phyloP scores from a whole-genome alignment of 345 rosid species.

The Bruguiera gymnorhiza region DNA sequence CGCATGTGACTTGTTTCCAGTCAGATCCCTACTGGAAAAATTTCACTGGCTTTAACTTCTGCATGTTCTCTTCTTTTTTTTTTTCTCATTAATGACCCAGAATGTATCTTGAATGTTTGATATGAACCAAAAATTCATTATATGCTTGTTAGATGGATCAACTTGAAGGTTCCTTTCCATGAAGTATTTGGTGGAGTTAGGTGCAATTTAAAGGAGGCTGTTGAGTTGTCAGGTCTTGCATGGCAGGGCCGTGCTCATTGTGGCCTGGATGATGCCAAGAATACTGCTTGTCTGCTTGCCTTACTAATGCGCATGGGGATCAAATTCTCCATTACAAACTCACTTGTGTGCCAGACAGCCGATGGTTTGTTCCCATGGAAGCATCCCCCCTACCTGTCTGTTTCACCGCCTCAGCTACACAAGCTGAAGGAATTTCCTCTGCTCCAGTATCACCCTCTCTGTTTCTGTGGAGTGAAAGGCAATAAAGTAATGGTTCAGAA shows the following conservation, averaged over 20 bases:
- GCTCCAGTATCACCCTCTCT: conserved; percentile 28
- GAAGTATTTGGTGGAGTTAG: conserved; percentile 39
- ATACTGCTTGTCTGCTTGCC: conserved; percentile 41
- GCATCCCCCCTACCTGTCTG: conserved; percentile 11
- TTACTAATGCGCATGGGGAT: conserved; percentile 36
- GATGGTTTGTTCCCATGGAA: conserved; percentile 21
- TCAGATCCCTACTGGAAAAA: not conserved
- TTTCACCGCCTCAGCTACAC: conserved; percentile 15
- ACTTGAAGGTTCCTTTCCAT: conserved; percentile 39
- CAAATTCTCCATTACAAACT: conserved; percentile 38
- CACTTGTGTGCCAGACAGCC: conserved; percentile 28
- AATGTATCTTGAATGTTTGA: not conserved
- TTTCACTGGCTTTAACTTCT: not conserved
- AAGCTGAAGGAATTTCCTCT: conserved; percentile 22
- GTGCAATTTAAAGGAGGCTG: conserved; percentile 45
- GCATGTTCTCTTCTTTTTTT: not conserved
- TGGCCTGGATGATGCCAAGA: conserved; percentile 48
- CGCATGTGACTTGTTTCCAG: not conserved
- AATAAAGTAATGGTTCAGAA: conserved; percentile 30
- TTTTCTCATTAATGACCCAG: not conserved
- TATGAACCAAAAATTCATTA: not conserved
- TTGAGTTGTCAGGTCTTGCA: conserved; percentile 38
- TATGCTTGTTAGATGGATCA: conserved; percentile 39
- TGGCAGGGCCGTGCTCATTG: conserved; percentile 54
- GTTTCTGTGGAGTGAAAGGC: conserved; percentile 45